These are phyloP conservation scores for Metschnikowia cerradonensis DNA, from an alignment of 805 yeast genomes.

Conservation along the genomic window DNA sequence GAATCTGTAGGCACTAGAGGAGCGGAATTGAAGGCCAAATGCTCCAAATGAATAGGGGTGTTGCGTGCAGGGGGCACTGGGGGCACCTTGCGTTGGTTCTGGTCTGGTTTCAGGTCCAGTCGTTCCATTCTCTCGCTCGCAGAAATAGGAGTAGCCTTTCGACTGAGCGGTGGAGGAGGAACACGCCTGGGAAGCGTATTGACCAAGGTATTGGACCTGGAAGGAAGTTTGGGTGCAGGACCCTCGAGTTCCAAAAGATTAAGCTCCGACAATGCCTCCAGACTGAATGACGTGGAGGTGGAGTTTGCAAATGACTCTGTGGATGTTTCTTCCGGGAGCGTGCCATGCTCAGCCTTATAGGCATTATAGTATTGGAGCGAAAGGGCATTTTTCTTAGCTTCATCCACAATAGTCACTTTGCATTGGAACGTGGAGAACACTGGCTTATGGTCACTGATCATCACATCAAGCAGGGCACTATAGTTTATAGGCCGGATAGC, in stretches of 20 bases:
- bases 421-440: conserved; percentile 77
- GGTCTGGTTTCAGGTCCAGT: neutral
- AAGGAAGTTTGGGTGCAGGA: conserved; percentile 23
- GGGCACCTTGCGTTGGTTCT: neutral
- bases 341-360: conserved; percentile 29
- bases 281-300: conserved; percentile 18
- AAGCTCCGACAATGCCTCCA: conserved; percentile 32
- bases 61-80: conserved; percentile 9
- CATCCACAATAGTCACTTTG: conserved; percentile 62
- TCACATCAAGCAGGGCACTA: conserved; percentile 54
- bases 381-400: conserved; percentile 26
- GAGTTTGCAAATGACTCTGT: conserved; percentile 4
- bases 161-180: conserved; percentile 28
- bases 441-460: conserved; percentile 87
- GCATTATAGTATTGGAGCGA: conserved; percentile 25
- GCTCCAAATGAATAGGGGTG: conserved; percentile 9
- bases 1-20: conserved; percentile 38
- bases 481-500: conserved; percentile 60
- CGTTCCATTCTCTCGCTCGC: neutral
- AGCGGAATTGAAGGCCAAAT: conserved; percentile 32
- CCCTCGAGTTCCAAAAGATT: conserved; percentile 31
- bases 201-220: conserved; percentile 13
- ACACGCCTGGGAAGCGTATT: conserved; percentile 22
- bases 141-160: conserved; percentile 8
- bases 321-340: conserved; percentile 12